Base-by-base conservation (phyloP, 768 basidiomycete species). In the Mycena pura region DNA sequence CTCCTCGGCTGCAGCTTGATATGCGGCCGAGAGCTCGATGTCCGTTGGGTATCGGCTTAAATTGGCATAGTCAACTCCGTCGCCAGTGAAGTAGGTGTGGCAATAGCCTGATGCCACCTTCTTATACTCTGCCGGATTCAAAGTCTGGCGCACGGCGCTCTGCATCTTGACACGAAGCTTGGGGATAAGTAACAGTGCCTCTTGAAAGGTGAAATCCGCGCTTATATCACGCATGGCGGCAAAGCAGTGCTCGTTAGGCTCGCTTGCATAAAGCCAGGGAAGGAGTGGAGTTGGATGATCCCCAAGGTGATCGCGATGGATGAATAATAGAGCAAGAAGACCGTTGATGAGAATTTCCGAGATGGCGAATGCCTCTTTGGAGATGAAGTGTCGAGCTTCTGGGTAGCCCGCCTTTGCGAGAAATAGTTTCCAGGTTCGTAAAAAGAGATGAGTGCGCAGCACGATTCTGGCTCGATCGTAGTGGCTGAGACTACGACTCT, bases 251-350 rank as follows among this genome's bases (percentile, higher is more conserved):
- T n/a, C n/a, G n/a, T n/a, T n/a, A n/a, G n/a, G n/a, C n/a, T n/a
- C n/a, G n/a, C n/a, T n/a, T n/a, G n/a, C n/a, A n/a, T n/a, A n/a
- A n/a, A n/a, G n/a, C n/a, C n/a, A n/a, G n/a, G n/a, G n/a, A n/a
- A n/a, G n/a, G n/a, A n/a, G n/a, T n/a, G n/a, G n/a, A n/a, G n/a
- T n/a, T n/a, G n/a, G n/a, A n/a, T n/a, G n/a, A n/a, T n/a, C n/a
- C n/a, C n/a, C n/a, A n/a, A n/a, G n/a, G n/a, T n/a, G n/a, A n/a
- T n/a, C n/a, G n/a, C n/a, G n/a, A n/a, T 73, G 57, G 39, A 68
- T 45, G 27, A 71, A 15, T 29, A 73, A 54, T 5, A 73, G 63
- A 0, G 38, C 57, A 10, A 73, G 48, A 5, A 72, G 41, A 15
- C 68, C 70, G 25, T 69, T 47, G 27, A 63, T 55, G 25, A 71